These are phyloP conservation scores for Pseudocercospora fijiensis DNA, from an alignment of 2,329 filamentous ascomycete species.

Conservation along the genomic window DNA sequence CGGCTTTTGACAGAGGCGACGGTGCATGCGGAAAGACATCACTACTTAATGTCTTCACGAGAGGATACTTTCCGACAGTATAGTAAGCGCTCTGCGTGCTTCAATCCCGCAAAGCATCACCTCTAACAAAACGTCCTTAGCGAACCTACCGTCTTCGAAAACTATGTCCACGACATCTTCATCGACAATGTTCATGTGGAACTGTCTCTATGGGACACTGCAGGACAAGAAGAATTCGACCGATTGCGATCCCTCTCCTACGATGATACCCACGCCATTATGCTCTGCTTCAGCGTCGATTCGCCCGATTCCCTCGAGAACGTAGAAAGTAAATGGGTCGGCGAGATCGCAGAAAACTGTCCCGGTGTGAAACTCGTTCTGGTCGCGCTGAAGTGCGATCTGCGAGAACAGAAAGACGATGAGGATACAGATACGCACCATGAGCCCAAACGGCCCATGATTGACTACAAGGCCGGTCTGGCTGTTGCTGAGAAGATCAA, in stretches of 20 bases:
- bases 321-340: slow-evolving; percentile 97
- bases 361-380: slow-evolving; percentile 91
- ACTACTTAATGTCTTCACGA: slow-evolving; percentile 94
- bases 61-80: slow-evolving; percentile 97
- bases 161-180: slow-evolving; percentile 99
- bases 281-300: slow-evolving; percentile 97
- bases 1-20: slow-evolving; percentile 65
- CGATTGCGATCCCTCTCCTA: slow-evolving; percentile 92
- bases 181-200: slow-evolving; percentile 97
- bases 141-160: slow-evolving; percentile 97
- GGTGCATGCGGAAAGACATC: slow-evolving; percentile 98
- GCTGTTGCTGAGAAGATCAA: slow-evolving; percentile 89
- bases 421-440: slow-evolving; percentile 60
- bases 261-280: slow-evolving; percentile 96
- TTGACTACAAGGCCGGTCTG: slow-evolving; percentile 87
- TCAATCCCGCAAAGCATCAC: not conserved
- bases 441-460: slow-evolving; percentile 60
- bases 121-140: slow-evolving; percentile 39
- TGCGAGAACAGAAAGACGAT: slow-evolving; percentile 74
- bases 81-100: slow-evolving; percentile 59
- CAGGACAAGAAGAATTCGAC: slow-evolving; percentile 98
- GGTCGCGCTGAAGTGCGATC: slow-evolving; percentile 93
- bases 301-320: slow-evolving; percentile 96
- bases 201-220: slow-evolving; percentile 96
- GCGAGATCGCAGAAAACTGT: slow-evolving; percentile 97